A percentile compares a stretch with the other conserved stretches of the same genome.
Evolutionary conservation across 768 basidiomycete species (phyloP).

Genomic region (Trametes sanguinea): DNA sequence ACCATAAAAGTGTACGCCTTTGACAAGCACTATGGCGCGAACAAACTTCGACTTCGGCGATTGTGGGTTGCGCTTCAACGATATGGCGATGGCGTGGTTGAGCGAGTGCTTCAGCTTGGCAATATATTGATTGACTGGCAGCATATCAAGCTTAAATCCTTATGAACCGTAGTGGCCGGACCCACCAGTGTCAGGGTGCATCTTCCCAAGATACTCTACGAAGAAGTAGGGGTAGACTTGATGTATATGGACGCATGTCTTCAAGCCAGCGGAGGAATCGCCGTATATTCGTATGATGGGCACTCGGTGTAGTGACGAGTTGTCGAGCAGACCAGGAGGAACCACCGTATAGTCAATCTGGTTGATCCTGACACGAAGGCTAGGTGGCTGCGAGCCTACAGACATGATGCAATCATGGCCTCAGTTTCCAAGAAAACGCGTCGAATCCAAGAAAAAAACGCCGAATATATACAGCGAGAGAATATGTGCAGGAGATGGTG

Average conservation of each 20-base stretch:
- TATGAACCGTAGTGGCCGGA: conserved; percentile 8
- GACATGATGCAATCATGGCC: conserved; percentile 4
- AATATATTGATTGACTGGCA: conserved; percentile 72
- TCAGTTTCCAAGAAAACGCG: not conserved
- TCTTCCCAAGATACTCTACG: conserved; percentile 73
- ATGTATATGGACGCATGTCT: conserved; percentile 87
- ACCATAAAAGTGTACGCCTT: conserved; percentile 96
- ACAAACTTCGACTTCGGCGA: conserved; percentile 60
- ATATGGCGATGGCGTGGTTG: conserved; percentile 84
- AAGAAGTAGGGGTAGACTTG: conserved; percentile 95
- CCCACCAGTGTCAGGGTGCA: conserved; percentile 67
- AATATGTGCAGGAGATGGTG: not conserved
- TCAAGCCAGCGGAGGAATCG: conserved; percentile 70
- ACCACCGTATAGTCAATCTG: conserved; percentile 67
- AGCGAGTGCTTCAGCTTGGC: conserved; percentile 69
- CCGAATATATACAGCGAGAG: conserved; percentile 9
- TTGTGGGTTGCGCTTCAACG: conserved; percentile 70
- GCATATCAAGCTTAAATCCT: not conserved
- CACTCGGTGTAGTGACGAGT: conserved; percentile 56
- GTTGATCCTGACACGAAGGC: conserved; percentile 46
- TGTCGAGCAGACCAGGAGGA: conserved; percentile 65
- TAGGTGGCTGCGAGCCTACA: conserved; percentile 16
- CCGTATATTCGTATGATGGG: conserved; percentile 91
- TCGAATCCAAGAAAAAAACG: conserved; percentile 1
- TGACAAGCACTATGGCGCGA: conserved; percentile 81